Evolutionary conservation across 2,329 filamentous ascomycete genomes (phyloP), one percentile per base, ranked within the genome.

Genomic region (Penicillium sp.): DNA sequence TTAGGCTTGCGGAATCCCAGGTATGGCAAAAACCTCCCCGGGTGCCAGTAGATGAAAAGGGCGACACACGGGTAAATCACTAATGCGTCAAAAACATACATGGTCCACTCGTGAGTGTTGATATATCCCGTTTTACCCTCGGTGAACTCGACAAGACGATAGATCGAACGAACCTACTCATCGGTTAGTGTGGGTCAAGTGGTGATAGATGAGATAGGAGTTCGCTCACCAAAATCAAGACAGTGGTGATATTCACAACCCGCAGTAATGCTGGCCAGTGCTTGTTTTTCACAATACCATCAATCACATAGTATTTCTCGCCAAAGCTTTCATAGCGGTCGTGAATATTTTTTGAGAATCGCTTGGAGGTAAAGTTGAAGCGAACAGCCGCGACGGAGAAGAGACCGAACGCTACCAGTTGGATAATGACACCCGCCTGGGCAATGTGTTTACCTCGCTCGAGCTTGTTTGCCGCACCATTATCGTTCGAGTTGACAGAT

Each of bases 101-200:
- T 47, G 6, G 68, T 65, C 68, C 71, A 74, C 61, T 80, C 77
- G 47, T 76, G 64, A 2, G 43, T 59, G 41, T 77, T 67, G 16
- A 74, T 57, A 49, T 77, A 79, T 0, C 74, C 76, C 6, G 66
- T 61, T 1, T 62, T 55, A 12, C 75, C 76, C 64, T 72, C 65
- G 2, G 68, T 68, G 53, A 79, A 81, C 65, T 82, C 80, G 9
- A 81, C 62, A 3, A 79, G 67, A 45, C 79, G 75, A 53, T 75
- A 79, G 13, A 79, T 52, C 8, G 74, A 78, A 12, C 79, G 70
- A 7, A 76, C 61, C 60, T 66, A 13, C 23, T 21, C 4, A 34
- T 15, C 8, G 36, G 23, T 46, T 55, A 39, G 45, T 45, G 23
- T 6, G 3, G 24, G 24, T 26, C 24, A 26, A 34, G 56, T n/a